phyloP scores from a whole-genome alignment of 148 eudicot genomes.

The Arctostaphylos glauca region DNA sequence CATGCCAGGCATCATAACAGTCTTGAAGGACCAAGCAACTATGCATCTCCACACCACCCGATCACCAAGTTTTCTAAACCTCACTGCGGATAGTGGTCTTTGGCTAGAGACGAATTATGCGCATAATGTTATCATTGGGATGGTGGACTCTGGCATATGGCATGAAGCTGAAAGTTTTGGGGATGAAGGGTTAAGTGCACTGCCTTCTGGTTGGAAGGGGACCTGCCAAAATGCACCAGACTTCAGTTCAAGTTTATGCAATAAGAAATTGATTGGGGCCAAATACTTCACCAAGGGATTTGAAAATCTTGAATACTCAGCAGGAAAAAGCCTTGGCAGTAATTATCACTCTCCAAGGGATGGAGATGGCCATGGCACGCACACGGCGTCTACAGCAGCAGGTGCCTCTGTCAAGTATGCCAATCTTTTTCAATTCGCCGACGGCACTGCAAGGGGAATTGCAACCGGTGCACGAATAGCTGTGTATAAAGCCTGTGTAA shows the following conservation, averaged over 20 bases:
- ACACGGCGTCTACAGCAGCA: neutral
- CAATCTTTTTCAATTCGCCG: too few species aligned
- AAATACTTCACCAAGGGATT: neutral
- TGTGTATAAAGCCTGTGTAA: too few species aligned
- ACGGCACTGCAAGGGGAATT: neutral
- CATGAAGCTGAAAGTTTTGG: neutral
- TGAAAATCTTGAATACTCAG: neutral
- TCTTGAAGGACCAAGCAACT: neutral
- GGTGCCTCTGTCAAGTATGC: neutral
- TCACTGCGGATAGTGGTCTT: neutral
- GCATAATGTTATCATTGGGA: neutral
- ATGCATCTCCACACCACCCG: neutral
- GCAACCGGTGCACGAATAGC: neutral
- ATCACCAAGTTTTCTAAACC: neutral
- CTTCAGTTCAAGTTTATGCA: neutral
- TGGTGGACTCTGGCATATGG: neutral
- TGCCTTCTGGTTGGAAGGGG: neutral
- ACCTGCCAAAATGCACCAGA: neutral
- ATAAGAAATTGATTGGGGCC: too few species aligned
- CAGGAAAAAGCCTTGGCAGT: too few species aligned
- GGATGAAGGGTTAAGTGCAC: neutral
- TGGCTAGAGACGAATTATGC: neutral
- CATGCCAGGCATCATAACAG: neutral
- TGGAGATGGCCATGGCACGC: neutral
- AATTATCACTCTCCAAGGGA: neutral